These are phyloP conservation scores for Erysiphe neolycopersici DNA, from an alignment of 2,329 filamentous ascomycete genomes.

Conservation along the genomic window DNA sequence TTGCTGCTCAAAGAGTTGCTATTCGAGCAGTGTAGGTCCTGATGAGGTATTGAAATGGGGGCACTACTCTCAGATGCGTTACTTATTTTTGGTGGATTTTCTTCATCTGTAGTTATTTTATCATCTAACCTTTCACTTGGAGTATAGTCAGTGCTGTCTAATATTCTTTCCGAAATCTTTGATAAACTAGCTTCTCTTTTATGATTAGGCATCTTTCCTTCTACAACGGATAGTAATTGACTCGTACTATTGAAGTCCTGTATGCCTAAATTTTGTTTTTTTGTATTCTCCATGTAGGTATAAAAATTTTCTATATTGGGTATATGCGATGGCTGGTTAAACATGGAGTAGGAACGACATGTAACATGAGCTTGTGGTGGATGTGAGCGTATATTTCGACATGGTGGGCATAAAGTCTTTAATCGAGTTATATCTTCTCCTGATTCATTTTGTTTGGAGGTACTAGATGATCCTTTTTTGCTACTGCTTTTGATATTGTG, in stretches of 20 bases:
- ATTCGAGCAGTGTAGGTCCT: no score
- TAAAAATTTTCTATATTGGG: not conserved
- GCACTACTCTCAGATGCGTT: not conserved
- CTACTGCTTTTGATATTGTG: no score
- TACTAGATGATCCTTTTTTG: no score
- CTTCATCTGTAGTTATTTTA: not conserved
- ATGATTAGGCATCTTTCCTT: no score
- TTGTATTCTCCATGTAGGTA: not conserved
- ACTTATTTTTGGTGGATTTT: not conserved
- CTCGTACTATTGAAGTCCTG: no score
- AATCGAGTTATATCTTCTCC: not conserved
- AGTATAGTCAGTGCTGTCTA: not conserved
- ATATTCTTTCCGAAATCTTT: not conserved
- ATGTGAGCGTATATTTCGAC: not conserved
- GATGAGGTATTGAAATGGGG: no score
- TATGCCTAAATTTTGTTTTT: not conserved
- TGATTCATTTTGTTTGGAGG: not conserved
- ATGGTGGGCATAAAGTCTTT: not conserved
- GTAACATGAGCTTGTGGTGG: slow-evolving; percentile 3
- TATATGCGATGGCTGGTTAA: not conserved
- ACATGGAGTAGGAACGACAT: not conserved
- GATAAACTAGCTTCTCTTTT: not conserved
- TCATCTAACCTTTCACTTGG: not conserved
- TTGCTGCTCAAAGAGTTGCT: no score
- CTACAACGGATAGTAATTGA: no score